Evolutionary conservation across 257 asterid genomes (phyloP).

Genomic region (Lithospermum erythrorhizon): DNA sequence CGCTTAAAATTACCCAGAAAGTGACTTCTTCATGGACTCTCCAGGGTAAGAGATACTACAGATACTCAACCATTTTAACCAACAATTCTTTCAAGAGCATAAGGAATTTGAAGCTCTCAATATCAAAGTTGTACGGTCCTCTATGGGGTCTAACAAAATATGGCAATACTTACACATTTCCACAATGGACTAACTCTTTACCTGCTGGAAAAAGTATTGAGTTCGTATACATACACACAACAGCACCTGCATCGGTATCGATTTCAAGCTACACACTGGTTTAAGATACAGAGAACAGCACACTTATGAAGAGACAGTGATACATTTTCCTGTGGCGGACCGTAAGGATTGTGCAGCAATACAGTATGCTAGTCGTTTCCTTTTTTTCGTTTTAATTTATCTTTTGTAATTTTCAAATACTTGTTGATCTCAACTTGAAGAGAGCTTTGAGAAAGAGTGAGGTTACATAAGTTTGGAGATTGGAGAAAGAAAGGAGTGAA

Average conservation of each 20-base stretch:
- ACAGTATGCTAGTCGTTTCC: constrained; percentile 14
- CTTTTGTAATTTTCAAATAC: constrained; percentile 20
- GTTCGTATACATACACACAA: constrained; percentile 84
- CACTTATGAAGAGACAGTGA: constrained; percentile 2
- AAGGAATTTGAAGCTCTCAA: constrained; percentile 53
- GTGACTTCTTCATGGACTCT: constrained; percentile 57
- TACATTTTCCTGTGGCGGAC: constrained; percentile 24
- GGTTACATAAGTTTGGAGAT: constrained; percentile 38
- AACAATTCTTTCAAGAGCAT: constrained; percentile 67
- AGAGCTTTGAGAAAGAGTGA: constrained; percentile 24
- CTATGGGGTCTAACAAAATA: constrained; percentile 80
- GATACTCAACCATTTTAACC: constrained; percentile 61
- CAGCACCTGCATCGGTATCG: constrained; percentile 60
- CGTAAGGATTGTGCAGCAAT: constrained; percentile 63
- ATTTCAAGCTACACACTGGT: constrained; percentile 66
- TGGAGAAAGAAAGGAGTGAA: constrained; percentile 78
- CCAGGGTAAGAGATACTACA: constrained; percentile 59
- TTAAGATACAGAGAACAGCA: constrained; percentile 15
- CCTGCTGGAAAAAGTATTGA: constrained; percentile 80
- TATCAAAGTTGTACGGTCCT: constrained; percentile 79
- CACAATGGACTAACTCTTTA: constrained; percentile 66
- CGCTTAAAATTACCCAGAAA: constrained; percentile 40
- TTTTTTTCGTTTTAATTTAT: neutral
- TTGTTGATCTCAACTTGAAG: constrained; percentile 39
- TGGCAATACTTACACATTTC: constrained; percentile 60